Evolutionary conservation across 2,329 filamentous ascomycete species (phyloP).

Genomic region (Acarospora socialis): DNA sequence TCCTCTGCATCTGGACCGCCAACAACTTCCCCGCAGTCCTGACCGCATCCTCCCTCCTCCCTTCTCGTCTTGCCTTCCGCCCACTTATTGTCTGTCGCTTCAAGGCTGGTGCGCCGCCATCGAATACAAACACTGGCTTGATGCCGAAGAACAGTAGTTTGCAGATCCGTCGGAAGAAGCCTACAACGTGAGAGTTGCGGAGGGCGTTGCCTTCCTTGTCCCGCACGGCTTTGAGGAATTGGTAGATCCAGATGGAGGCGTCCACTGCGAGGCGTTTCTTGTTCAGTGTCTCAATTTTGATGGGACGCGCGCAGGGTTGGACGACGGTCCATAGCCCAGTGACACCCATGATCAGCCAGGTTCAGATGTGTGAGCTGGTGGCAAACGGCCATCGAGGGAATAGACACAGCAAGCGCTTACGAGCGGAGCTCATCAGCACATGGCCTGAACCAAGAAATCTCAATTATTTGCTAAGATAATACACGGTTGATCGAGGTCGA

Average conservation of each 20-base stretch:
- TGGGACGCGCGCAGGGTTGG: conserved; percentile 86
- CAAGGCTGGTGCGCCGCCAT: conserved; percentile 79
- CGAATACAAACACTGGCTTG: conserved; percentile 93
- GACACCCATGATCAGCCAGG: conserved; percentile 61
- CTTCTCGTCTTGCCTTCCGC: conserved; percentile 68
- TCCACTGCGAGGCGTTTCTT: conserved; percentile 93
- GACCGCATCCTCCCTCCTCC: conserved; percentile 80
- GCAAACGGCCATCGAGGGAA: too few species aligned
- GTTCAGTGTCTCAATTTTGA: conserved; percentile 91
- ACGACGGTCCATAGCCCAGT: conserved; percentile 95
- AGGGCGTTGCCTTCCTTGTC: conserved; percentile 97
- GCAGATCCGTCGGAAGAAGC: conserved; percentile 96
- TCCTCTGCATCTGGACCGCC: conserved; percentile 84
- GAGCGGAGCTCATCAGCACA: too few species aligned
- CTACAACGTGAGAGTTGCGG: conserved; percentile 88
- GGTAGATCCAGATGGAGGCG: conserved; percentile 99
- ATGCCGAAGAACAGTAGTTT: conserved; percentile 96
- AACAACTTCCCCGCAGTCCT: conserved; percentile 82
- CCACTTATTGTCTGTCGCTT: conserved; percentile 82
- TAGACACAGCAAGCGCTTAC: too few species aligned
- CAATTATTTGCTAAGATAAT: too few species aligned
- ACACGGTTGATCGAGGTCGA: too few species aligned
- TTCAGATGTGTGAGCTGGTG: too few species aligned
- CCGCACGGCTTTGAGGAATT: conserved; percentile 95
- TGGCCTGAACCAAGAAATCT: too few species aligned